Base-by-base conservation (phyloP, 164 flowering plant genomes). In the Annona squamosa region DNA sequence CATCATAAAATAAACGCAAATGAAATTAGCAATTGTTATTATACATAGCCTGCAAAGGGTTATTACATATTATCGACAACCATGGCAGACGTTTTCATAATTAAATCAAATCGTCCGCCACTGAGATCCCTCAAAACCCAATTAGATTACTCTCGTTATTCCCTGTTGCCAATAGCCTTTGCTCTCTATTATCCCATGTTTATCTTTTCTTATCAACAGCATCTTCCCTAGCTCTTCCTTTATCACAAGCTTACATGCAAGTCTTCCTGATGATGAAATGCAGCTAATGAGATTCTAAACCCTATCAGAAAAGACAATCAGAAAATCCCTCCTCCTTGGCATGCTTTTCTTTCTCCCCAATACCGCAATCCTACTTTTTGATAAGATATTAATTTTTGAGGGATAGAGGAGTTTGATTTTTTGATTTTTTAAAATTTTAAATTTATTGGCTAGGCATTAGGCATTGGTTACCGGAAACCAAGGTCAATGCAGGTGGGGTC, bases 241-340 rank as follows among this genome's bases (percentile, higher is more conserved):
- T 66, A 66, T 67, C 77, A 71, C 74, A 69, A 52, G 3, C 56
- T 4, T 71, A 77, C 73, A 61, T 3, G 64, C 68, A 82, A 52
- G 82, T 82, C 84, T 76, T 69, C 10, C 65, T 79, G 84, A 78
- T 82, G 84, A 82, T 79, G 84, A 73, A 77, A 69, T 75, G 73
- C 79, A 73, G 18, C 67, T 62, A 10, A 57, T 66, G 26, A 7
- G 47, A 19, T 52, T 48, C 17, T 5, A 9, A 70, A 37, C 52
- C 26, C 59, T 59, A 52, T 7, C 19, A 69, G 46, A 10, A 10
- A 65, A 75, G 68, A 73, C 66, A 46, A 42, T 68, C 69, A 68
- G 77, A 67, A 73, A 46, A 3, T 72, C 46, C 57, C 12, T 41
- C 13, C 45, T 41, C 12, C 46, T 41, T 41, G 10, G 17, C 5